These are phyloP conservation scores for Fusarium sp. DNA, from an alignment of 2,329 filamentous ascomycete genomes.

Conservation along the genomic window DNA sequence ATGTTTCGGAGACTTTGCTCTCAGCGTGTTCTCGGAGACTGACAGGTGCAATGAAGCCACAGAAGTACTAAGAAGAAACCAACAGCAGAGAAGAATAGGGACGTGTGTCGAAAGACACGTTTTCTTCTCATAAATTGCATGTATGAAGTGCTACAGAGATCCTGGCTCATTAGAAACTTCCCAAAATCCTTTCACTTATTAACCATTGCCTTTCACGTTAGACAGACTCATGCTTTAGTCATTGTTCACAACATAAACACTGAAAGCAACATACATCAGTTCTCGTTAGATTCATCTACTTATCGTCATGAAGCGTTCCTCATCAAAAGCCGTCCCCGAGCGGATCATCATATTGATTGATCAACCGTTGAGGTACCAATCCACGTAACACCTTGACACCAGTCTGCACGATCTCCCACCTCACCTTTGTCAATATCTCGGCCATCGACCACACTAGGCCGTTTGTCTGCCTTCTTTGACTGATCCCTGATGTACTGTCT, in stretches of 20 bases:
- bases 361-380: slow-evolving; percentile 47
- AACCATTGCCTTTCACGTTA: background rate
- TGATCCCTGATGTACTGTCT: slow-evolving; percentile 45
- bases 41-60: too few species aligned
- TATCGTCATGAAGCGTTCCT: background rate
- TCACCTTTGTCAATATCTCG: slow-evolving; percentile 64
- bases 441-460: slow-evolving; percentile 68
- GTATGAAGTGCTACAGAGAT: background rate
- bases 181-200: background rate
- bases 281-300: background rate
- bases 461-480: slow-evolving; percentile 61
- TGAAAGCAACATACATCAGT: background rate
- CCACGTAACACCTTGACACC: slow-evolving; percentile 66
- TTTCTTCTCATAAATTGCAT: background rate
- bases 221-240: background rate
- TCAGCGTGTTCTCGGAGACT: background rate
- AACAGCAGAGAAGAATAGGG: background rate
- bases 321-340: background rate
- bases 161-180: background rate
- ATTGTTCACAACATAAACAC: background rate
- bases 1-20: background rate
- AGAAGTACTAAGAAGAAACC: background rate
- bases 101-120: background rate
- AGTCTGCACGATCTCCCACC: slow-evolving; percentile 73
- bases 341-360: slow-evolving; percentile 42